Evolutionary conservation across 768 basidiomycete species (phyloP), one percentile per base, ranked within the genome.

Genomic region (Piloderma croceum): DNA sequence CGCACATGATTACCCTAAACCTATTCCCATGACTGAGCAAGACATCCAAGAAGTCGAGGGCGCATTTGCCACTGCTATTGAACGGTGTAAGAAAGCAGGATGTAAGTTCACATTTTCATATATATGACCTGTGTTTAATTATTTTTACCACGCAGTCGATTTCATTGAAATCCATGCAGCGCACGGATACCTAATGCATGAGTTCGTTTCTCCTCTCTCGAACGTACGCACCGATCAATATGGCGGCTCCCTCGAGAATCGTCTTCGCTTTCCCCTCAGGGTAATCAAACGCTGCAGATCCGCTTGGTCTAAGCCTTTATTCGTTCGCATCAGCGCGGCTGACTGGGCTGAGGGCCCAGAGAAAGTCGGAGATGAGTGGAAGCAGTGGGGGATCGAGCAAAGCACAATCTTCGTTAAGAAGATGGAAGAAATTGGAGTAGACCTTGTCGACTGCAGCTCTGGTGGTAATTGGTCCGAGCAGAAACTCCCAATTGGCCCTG

Each of bases 341-440:
- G 83, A 89, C 45, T 86, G 81, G 79, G 75, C 74, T 7, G 67
- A 71, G 39, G 69, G 67, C 4, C 66, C 68, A 5, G 83, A 77
- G 61, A 71, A 67, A 56, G 73, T 64, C 61, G 65, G 54, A 6
- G 56, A 75, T 15, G 58, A 62, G 39, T 87, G 75, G 75, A 69
- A 67, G 42, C 71, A 77, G 38, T 87, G 87, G 84, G 88, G 87
- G 9, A 65, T 88, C 38, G 80, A 88, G 53, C 89, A 91, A 60
- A 84, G 74, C 55, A 79, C 67, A 23, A 51, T 79, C 24, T 68
- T 80, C 22, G 68, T 69, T 2, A 69, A 70, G 11, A 70, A 76
- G 54, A 56, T 90, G 51, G 57, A 73, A 50, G 67, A 76, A 40
- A 47, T 78, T 4, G 84, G 82, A 6, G 69, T 90, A 10, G 89